Evolutionary conservation across 768 basidiomycete species (phyloP).

Genomic region (Hemileccinum impolitum): DNA sequence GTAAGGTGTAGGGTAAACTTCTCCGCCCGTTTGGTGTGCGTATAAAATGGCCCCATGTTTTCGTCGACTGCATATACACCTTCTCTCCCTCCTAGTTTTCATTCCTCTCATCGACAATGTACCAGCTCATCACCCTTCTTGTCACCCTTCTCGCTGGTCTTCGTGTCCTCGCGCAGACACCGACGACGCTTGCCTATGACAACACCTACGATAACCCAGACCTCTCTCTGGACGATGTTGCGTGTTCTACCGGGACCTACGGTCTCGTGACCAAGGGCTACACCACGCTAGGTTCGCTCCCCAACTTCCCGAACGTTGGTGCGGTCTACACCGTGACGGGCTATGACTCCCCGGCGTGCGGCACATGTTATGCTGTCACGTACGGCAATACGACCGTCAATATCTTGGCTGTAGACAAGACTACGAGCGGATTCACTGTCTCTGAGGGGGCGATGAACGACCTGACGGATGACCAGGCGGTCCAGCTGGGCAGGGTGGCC

Average conservation of each 20-base stretch:
- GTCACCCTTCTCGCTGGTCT: constrained; percentile 16
- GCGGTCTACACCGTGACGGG: too few relatives aligned
- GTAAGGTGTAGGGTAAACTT: too few relatives aligned
- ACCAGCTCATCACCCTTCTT: constrained; percentile 10
- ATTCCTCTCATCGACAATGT: constrained; percentile 22
- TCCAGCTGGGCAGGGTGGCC: too few relatives aligned
- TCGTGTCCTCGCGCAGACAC: constrained; percentile 17
- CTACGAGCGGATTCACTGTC: too few relatives aligned
- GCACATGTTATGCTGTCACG: too few relatives aligned
- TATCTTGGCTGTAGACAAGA: too few relatives aligned
- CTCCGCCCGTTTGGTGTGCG: not conserved
- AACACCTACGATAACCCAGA: constrained; percentile 30
- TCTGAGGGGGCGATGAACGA: too few relatives aligned
- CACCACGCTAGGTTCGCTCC: constrained; percentile 36
- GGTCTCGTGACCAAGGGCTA: constrained; percentile 35
- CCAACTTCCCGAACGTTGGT: not conserved
- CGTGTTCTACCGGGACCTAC: constrained; percentile 38
- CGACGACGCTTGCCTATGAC: constrained; percentile 32
- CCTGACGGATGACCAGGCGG: too few relatives aligned
- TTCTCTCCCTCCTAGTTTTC: not conserved
- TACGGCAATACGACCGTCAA: too few relatives aligned
- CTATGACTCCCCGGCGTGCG: too few relatives aligned
- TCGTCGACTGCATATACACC: not conserved
- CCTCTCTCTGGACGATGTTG: constrained; percentile 28
- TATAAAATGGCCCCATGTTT: not conserved